Evolutionary conservation across 116 monocot genomes (phyloP).

Genomic region (Posidonia oceanica): DNA sequence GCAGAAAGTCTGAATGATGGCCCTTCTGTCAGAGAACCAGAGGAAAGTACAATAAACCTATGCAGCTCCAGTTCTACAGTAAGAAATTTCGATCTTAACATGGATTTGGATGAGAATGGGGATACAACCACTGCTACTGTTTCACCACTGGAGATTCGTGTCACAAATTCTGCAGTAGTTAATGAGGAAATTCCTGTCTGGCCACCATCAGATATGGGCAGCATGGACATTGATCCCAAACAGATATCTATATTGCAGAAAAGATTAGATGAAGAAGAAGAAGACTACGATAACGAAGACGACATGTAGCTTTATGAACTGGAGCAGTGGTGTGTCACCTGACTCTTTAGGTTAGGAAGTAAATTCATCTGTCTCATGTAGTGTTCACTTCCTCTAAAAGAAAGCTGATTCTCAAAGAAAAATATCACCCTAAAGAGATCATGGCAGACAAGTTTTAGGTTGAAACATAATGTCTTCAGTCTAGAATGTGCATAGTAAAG

Average conservation of each 20-base stretch:
- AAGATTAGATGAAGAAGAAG: constrained; percentile 53
- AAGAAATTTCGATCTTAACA: constrained; percentile 60
- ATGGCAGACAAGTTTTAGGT: too few relatives aligned
- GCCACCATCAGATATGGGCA: constrained; percentile 29
- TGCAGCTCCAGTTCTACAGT: constrained; percentile 4
- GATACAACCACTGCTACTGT: constrained; percentile 9
- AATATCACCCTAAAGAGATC: too few relatives aligned
- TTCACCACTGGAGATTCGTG: background rate
- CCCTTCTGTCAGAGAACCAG: constrained; percentile 1
- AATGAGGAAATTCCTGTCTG: constrained; percentile 33
- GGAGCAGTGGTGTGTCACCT: background rate
- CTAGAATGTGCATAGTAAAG: too few relatives aligned
- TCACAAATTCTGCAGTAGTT: constrained; percentile 3
- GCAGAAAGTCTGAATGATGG: constrained; percentile 10
- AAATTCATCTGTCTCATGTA: background rate
- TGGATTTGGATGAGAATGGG: constrained; percentile 39
- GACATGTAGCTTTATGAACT: constrained; percentile 5
- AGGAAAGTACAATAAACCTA: constrained; percentile 4
- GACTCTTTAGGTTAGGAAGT: background rate
- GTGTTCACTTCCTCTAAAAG: background rate
- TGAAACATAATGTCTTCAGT: too few relatives aligned
- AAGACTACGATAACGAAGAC: constrained; percentile 71
- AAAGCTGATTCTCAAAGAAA: too few relatives aligned
- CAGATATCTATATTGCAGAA: constrained; percentile 26
- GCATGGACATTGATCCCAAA: constrained; percentile 35